Conservation (phyloP, 2,329 filamentous ascomycete genomes). For the Ophiostoma novo-ulmi region DNA sequence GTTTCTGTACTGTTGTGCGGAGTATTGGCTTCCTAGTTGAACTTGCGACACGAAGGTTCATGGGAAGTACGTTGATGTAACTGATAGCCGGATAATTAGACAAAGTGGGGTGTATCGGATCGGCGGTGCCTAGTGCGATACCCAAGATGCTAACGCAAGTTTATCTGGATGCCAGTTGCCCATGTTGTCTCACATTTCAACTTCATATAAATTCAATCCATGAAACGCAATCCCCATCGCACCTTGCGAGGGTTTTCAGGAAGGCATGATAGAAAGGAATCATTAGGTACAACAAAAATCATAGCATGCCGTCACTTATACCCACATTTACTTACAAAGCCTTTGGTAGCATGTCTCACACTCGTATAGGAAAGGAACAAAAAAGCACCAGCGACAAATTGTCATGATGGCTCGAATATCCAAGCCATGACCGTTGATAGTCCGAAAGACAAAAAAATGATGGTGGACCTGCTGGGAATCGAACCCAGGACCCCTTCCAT, state of each 20-base stretch:
- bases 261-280: too few species aligned
- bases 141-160: not conserved
- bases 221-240: not conserved
- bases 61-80: not conserved
- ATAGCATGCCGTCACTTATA: too few species aligned
- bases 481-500: not conserved
- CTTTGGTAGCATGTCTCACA: too few species aligned
- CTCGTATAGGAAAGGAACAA: too few species aligned
- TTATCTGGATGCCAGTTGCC: not conserved
- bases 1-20: not conserved
- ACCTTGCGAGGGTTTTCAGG: not conserved
- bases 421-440: not conserved
- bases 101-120: not conserved
- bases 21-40: not conserved
- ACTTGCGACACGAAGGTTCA: not conserved
- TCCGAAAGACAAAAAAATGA: not conserved
- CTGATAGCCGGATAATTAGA: not conserved
- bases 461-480: not conserved
- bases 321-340: too few species aligned
- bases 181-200: not conserved
- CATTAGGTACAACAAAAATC: too few species aligned
- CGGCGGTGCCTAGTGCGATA: not conserved
- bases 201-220: not conserved
- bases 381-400: too few species aligned
- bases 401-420: too few species aligned